Conservation (phyloP, 176 grass and related monocot species). For the Eragrostis curvula region DNA sequence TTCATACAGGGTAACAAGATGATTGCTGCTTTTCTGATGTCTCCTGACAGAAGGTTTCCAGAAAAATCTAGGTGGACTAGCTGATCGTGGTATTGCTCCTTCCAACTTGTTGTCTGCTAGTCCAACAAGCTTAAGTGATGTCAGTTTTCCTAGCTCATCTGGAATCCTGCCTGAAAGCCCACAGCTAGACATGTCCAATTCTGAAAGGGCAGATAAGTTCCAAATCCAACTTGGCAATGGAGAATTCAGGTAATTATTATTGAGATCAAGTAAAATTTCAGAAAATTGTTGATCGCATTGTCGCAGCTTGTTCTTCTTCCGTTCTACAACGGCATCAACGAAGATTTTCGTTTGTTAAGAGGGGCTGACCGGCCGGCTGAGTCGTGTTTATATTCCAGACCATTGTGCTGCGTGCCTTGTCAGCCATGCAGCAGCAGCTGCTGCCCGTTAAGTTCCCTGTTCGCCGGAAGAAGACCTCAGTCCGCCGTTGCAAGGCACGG, state of each 20-base stretch:
- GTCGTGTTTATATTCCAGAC: no score
- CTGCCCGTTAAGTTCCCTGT: no score
- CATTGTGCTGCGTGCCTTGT: no score
- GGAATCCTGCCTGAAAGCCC: conserved; percentile 40
- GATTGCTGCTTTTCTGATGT: conserved; percentile 6
- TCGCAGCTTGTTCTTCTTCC: no score
- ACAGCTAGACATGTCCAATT: conserved; percentile 29
- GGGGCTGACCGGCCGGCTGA: no score
- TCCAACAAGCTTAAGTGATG: conserved; percentile 24
- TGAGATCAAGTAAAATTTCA: conserved; percentile 47
- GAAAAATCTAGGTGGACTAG: conserved; percentile 27
- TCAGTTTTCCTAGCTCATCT: conserved; percentile 29
- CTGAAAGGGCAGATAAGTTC: conserved; percentile 35
- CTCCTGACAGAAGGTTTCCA: conserved; percentile 22
- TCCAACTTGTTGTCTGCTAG: conserved; percentile 42
- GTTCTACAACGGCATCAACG: no score
- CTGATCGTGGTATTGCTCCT: conserved; percentile 25
- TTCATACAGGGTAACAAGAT: conserved; percentile 1
- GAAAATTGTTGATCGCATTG: no score
- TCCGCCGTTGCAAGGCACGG: no score
- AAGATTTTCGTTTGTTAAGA: no score
- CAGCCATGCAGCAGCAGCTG: no score
- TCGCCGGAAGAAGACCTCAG: no score
- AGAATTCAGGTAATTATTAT: conserved; percentile 19
- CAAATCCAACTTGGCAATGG: conserved; percentile 43